phyloP scores from a whole-genome alignment of 1,284 basidiomycete genomes.

The Irpex sp. region DNA sequence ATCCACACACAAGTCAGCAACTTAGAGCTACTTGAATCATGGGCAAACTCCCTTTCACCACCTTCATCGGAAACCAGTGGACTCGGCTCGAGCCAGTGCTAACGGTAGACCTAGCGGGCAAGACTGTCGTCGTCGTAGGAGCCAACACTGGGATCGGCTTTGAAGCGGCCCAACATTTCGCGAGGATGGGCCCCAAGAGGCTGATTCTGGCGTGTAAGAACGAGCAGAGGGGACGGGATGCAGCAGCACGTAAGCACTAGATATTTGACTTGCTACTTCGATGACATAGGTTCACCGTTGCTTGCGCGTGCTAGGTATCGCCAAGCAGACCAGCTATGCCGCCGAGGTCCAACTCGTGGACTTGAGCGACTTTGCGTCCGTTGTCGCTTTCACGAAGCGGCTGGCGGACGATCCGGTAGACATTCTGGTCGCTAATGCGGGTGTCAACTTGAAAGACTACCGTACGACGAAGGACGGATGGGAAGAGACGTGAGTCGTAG shows the following conservation, averaged over 20 bases:
- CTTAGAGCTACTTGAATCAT: not conserved
- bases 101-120: slow-evolving; percentile 25
- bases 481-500: slow-evolving; percentile 24
- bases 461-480: slow-evolving; percentile 25
- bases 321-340: slow-evolving; percentile 22
- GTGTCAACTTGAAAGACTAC: slow-evolving; percentile 14
- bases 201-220: slow-evolving; percentile 28
- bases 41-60: slow-evolving; percentile 8
- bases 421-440: slow-evolving; percentile 32
- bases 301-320: slow-evolving; percentile 18
- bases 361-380: slow-evolving; percentile 24
- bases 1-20: no score
- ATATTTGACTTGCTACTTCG: not conserved
- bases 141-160: slow-evolving; percentile 33
- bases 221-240: slow-evolving; percentile 20
- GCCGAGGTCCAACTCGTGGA: slow-evolving; percentile 28
- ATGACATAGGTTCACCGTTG: not conserved
- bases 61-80: slow-evolving; percentile 9
- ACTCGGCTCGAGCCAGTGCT: slow-evolving; percentile 14
- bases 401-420: slow-evolving; percentile 27
- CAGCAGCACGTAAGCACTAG: slow-evolving; percentile 17
- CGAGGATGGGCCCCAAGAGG: slow-evolving; percentile 26
- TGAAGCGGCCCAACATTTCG: slow-evolving; percentile 30
- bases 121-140: slow-evolving; percentile 29
- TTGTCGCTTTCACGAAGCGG: slow-evolving; percentile 25